phyloP scores from a whole-genome alignment of 345 rosid species.

The Citrus mangshanensis region DNA sequence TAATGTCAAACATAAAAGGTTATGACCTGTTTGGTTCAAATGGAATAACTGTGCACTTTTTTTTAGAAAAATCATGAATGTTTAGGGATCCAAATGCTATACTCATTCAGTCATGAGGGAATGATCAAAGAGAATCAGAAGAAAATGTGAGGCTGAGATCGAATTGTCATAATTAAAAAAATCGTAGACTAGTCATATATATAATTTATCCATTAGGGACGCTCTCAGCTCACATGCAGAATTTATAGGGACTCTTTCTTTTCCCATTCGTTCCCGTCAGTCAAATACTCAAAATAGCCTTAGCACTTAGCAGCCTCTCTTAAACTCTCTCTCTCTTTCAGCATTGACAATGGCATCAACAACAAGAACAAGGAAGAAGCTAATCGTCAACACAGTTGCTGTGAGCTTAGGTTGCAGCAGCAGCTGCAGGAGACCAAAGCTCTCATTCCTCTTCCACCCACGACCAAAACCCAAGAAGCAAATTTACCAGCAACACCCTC shows the following conservation, averaged over 20 bases:
- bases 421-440: constrained; percentile 59
- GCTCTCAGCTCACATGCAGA: constrained; percentile 8
- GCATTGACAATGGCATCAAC: constrained; percentile 31
- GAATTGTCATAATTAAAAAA: not conserved
- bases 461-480: constrained; percentile 34
- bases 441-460: constrained; percentile 47
- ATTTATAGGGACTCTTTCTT: not conserved
- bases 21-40: not conserved
- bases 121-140: not conserved
- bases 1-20: no score
- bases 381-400: constrained; percentile 47
- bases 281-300: not conserved
- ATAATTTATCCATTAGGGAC: not conserved
- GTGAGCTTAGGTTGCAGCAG: constrained; percentile 68
- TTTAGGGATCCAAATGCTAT: not conserved
- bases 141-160: not conserved
- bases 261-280: no score
- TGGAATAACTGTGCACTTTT: no score
- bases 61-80: not conserved
- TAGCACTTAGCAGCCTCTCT: not conserved
- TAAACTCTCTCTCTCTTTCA: not conserved
- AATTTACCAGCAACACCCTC: constrained; percentile 10
- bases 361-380: constrained; percentile 42
- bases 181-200: not conserved
- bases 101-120: not conserved